A percentile compares a stretch with the other conserved stretches of the same genome.
Conservation (phyloP, 495 filamentous ascomycete genomes). For the Cercophora sp. region DNA sequence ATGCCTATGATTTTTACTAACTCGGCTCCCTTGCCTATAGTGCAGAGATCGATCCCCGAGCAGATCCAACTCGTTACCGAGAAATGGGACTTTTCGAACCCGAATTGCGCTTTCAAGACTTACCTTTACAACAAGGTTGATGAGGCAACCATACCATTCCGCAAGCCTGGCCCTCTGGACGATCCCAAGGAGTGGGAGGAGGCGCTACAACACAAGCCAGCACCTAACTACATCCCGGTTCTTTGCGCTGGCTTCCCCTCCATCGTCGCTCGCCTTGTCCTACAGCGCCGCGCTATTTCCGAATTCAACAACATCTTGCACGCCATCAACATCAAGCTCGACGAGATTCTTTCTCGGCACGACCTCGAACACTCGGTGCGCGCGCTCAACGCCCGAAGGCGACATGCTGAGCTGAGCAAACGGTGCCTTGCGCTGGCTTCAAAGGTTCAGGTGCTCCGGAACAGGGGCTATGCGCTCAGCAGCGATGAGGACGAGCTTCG, state of each 20-base stretch:
- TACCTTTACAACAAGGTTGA: conserved; percentile 95
- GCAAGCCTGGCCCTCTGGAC: conserved; percentile 69
- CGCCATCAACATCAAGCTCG: conserved; percentile 80
- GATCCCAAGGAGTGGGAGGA: conserved; percentile 90
- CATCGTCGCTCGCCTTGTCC: conserved; percentile 70
- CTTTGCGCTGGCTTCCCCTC: conserved; percentile 50
- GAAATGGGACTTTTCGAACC: conserved; percentile 77
- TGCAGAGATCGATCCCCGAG: conserved; percentile 77
- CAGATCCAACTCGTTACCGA: conserved; percentile 73
- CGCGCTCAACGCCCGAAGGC: conserved; percentile 72
- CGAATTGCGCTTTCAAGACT: conserved; percentile 73
- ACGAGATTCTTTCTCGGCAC: conserved; percentile 73
- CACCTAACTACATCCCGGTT: conserved; percentile 70
- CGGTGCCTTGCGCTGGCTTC: conserved; percentile 81
- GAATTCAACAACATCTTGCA: conserved; percentile 78
- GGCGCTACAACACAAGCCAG: conserved; percentile 78
- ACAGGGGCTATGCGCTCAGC: conserved; percentile 87
- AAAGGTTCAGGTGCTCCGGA: conserved; percentile 87
- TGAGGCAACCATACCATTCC: conserved; percentile 74
- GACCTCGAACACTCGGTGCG: conserved; percentile 77
- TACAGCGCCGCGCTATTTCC: conserved; percentile 68
- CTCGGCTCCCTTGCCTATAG: conserved; percentile 34
- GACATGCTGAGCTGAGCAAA: conserved; percentile 74
- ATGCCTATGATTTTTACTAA: too few relatives aligned
- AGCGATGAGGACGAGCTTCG: conserved; percentile 86